These are phyloP conservation scores for Hymenoscyphus linearis DNA, from an alignment of 2,329 filamentous ascomycete genomes.

Conservation along the genomic window DNA sequence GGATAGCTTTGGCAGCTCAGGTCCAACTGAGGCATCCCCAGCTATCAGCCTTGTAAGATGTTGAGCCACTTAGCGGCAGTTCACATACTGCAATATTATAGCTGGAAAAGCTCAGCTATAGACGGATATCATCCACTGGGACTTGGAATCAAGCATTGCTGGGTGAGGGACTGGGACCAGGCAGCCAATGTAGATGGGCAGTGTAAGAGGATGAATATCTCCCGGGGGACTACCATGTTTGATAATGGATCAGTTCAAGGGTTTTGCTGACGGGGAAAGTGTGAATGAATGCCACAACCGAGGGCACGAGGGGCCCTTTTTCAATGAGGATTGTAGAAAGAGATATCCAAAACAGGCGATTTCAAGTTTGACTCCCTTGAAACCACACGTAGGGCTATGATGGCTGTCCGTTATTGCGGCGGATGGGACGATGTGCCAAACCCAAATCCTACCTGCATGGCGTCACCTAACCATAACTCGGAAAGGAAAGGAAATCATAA, in stretches of 20 bases:
- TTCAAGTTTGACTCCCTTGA: not conserved
- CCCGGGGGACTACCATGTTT: not conserved
- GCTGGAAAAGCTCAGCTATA: not conserved
- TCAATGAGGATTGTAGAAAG: not conserved
- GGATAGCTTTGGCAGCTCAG: not conserved
- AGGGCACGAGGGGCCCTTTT: not conserved
- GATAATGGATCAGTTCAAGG: not conserved
- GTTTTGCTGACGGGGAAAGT: not conserved
- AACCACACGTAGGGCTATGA: not conserved
- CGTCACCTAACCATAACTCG: not conserved
- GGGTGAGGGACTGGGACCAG: not conserved
- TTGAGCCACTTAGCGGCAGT: not conserved
- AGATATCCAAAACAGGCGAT: not conserved
- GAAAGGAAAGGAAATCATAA: not conserved
- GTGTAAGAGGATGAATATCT: not conserved
- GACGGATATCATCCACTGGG: not conserved
- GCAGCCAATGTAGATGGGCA: constrained; percentile 1
- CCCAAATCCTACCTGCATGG: not conserved
- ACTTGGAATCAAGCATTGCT: not conserved
- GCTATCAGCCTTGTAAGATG: constrained; percentile 1
- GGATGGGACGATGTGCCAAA: not conserved
- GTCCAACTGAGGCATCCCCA: not conserved
- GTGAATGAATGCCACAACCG: not conserved
- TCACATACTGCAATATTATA: not conserved
- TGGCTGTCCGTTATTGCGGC: not conserved